Conservation (phyloP, 768 basidiomycete genomes). For the Panaeolus papilionaceus region DNA sequence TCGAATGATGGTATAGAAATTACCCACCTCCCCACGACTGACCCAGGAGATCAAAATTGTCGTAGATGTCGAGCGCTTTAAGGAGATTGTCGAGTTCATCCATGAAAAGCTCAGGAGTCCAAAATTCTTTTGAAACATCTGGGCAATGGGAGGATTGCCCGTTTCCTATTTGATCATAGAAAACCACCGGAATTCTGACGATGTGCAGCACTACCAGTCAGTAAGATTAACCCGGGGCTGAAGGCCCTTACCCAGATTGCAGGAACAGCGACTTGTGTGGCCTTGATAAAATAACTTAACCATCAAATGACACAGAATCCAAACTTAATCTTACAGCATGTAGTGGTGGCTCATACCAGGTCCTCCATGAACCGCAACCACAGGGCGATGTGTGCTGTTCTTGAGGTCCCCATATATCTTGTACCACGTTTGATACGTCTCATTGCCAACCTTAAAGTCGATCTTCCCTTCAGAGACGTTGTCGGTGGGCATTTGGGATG, state of each 20-base stretch:
- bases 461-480: constrained; percentile 17
- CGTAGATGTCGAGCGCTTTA: constrained; percentile 16
- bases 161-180: constrained; percentile 63
- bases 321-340: constrained; percentile 33
- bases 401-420: constrained; percentile 51
- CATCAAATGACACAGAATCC: background rate
- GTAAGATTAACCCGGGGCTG: background rate
- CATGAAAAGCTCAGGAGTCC: constrained; percentile 31
- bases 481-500: background rate
- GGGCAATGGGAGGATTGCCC: constrained; percentile 59
- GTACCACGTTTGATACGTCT: constrained; percentile 53
- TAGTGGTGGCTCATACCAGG: constrained; percentile 55
- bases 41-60: background rate
- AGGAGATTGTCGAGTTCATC: constrained; percentile 31
- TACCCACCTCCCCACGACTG: background rate
- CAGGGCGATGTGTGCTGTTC: constrained; percentile 39
- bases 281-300: constrained; percentile 16
- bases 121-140: constrained; percentile 58
- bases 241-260: constrained; percentile 21
- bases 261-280: constrained; percentile 24
- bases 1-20: background rate
- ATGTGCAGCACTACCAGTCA: too few species aligned
- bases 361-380: constrained; percentile 60
- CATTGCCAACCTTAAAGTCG: constrained; percentile 24
- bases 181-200: constrained; percentile 53